phyloP scores from a whole-genome alignment of 2,329 filamentous ascomycete genomes.

The Fusarium sp. region DNA sequence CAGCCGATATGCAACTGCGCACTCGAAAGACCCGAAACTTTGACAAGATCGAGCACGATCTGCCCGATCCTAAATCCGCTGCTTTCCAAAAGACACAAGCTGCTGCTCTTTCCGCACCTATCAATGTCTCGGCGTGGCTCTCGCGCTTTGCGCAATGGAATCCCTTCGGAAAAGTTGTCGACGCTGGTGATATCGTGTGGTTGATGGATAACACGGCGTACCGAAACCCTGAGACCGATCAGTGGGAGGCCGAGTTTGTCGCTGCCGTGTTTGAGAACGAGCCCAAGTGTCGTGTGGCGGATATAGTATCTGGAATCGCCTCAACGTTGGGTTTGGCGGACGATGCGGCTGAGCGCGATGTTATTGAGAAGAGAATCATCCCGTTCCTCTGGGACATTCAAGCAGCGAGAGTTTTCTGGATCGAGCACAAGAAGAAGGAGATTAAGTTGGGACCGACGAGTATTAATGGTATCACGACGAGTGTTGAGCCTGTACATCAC shows the following conservation, averaged over 20 bases:
- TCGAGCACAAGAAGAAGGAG: constrained; percentile 64
- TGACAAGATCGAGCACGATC: constrained; percentile 60
- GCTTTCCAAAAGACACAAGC: constrained; percentile 48
- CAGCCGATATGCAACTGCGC: constrained; percentile 61
- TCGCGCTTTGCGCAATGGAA: constrained; percentile 65
- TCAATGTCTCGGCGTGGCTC: constrained; percentile 49
- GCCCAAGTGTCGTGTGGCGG: constrained; percentile 73
- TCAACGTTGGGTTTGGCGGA: constrained; percentile 74
- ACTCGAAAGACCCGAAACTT: constrained; percentile 64
- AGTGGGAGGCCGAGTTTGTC: constrained; percentile 86
- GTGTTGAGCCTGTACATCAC: constrained; percentile 66
- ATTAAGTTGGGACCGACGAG: constrained; percentile 76
- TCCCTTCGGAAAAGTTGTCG: constrained; percentile 70
- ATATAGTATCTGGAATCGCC: constrained; percentile 77
- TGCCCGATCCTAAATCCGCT: constrained; percentile 53
- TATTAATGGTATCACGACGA: constrained; percentile 76
- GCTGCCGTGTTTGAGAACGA: constrained; percentile 83
- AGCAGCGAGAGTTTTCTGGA: constrained; percentile 75
- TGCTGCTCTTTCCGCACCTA: constrained; percentile 48
- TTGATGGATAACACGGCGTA: constrained; percentile 91
- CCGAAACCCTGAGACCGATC: constrained; percentile 59
- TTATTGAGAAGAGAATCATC: constrained; percentile 74
- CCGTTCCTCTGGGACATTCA: constrained; percentile 84
- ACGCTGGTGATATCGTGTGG: constrained; percentile 81
- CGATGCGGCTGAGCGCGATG: constrained; percentile 67